phyloP scores from a whole-genome alignment of 306 rosid genomes.

The Coriaria nepalensis region DNA sequence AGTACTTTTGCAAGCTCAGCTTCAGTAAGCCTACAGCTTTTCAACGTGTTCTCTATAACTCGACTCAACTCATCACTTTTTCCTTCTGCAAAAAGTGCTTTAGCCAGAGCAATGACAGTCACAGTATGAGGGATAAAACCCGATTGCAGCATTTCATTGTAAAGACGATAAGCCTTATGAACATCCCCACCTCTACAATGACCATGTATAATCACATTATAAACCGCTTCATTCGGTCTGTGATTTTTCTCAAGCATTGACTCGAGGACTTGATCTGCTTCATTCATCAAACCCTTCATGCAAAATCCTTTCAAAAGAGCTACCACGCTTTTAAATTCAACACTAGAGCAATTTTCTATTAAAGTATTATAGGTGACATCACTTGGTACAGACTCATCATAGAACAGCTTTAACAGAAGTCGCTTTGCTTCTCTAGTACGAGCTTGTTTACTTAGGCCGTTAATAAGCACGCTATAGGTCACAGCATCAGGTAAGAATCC shows the following conservation, averaged over 20 bases:
- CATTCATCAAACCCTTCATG: conserved; percentile 79
- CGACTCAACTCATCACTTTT: conserved; percentile 46
- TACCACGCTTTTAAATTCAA: conserved; percentile 51
- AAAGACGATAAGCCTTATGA: conserved; percentile 47
- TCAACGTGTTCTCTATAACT: conserved; percentile 40
- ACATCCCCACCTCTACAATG: conserved; percentile 60
- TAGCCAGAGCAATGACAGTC: conserved; percentile 50
- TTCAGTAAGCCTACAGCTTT: conserved; percentile 49
- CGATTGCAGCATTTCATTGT: conserved; percentile 44
- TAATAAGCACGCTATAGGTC: conserved; percentile 83
- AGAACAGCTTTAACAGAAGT: conserved; percentile 74
- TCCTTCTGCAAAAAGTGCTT: conserved; percentile 46
- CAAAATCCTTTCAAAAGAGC: conserved; percentile 85
- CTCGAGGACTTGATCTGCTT: conserved; percentile 63
- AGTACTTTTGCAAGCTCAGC: conserved; percentile 64
- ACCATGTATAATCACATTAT: conserved; percentile 66
- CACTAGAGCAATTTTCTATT: conserved; percentile 53
- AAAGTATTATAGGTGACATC: conserved; percentile 59
- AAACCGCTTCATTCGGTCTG: conserved; percentile 49
- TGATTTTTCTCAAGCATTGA: conserved; percentile 43
- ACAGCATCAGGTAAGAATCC: conserved; percentile 73
- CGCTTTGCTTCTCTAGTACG: conserved; percentile 79
- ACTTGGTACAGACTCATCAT: conserved; percentile 51
- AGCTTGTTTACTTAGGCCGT: conserved; percentile 73
- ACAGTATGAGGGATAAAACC: conserved; percentile 65